Conservation (phyloP, 306 rosid genomes). For the Castanea crenata region DNA sequence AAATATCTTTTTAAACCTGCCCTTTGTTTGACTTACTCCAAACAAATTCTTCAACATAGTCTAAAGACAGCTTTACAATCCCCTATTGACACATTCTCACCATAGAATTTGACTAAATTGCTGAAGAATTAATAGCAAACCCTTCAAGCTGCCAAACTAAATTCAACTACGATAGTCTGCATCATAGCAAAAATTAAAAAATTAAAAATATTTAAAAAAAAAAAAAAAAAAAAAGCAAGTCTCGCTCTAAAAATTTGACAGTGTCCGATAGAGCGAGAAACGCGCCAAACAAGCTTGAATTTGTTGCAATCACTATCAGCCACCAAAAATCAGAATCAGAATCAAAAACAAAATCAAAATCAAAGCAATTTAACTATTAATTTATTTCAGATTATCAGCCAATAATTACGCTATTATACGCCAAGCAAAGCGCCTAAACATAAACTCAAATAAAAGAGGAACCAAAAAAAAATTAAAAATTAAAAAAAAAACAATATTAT, state of each 20-base stretch:
- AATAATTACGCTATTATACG: neutral
- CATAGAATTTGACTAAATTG: neutral
- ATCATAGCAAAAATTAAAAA: neutral
- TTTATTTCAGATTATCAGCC: neutral
- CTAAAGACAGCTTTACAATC: neutral
- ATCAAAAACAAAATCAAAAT: neutral
- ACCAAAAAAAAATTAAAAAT: neutral
- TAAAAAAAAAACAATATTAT: too few species aligned
- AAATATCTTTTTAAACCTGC: neutral
- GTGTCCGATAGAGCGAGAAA: neutral
- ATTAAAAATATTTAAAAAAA: too few species aligned
- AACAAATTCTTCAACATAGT: neutral
- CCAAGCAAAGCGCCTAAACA: neutral
- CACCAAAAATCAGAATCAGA: neutral
- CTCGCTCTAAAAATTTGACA: neutral
- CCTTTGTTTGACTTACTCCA: neutral
- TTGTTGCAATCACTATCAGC: neutral
- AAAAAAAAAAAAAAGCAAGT: neutral
- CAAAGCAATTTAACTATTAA: neutral
- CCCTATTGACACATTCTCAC: neutral
- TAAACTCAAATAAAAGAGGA: neutral
- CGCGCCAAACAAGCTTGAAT: conserved; percentile 2
- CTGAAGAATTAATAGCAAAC: neutral
- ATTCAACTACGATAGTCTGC: neutral
- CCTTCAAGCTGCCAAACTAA: neutral